These are phyloP conservation scores for Zygosaccharomyces sapae DNA, from an alignment of 1,139 yeast genomes.

Conservation along the genomic window DNA sequence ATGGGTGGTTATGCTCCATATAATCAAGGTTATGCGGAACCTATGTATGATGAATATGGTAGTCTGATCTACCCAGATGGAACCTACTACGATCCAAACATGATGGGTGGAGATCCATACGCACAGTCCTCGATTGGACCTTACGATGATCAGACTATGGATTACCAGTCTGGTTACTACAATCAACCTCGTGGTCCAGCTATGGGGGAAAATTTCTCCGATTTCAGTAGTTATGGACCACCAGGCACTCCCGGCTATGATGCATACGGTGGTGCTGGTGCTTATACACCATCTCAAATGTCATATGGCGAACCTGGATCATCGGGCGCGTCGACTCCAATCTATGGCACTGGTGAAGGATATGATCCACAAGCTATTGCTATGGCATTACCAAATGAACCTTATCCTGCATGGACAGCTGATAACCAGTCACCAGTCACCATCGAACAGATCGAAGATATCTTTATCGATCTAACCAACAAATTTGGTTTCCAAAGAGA, in stretches of 20 bases:
- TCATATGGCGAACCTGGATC: conserved; percentile 80
- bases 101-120: conserved; percentile 15
- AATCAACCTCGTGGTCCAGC: conserved; percentile 47
- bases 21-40: conserved; percentile 16
- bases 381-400: conserved; percentile 56
- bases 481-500: conserved; percentile 97
- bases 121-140: conserved; percentile 17
- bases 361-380: conserved; percentile 66
- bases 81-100: conserved; percentile 18
- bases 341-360: conserved; percentile 54
- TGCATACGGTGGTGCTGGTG: conserved; percentile 74
- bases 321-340: conserved; percentile 94
- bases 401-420: conserved; percentile 95
- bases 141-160: conserved; percentile 16
- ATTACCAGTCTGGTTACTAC: conserved; percentile 40
- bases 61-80: conserved; percentile 26
- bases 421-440: conserved; percentile 82
- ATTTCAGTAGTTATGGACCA: conserved; percentile 63
- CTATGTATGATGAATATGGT: conserved; percentile 30
- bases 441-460: conserved; percentile 86
- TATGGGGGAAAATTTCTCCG: conserved; percentile 73
- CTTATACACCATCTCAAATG: conserved; percentile 80
- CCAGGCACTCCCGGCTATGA: conserved; percentile 68
- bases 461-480: conserved; percentile 82
- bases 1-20: conserved; percentile 14